Conservation (phyloP, 2,329 filamentous ascomycete genomes). For the Diaporthe vaccinii region DNA sequence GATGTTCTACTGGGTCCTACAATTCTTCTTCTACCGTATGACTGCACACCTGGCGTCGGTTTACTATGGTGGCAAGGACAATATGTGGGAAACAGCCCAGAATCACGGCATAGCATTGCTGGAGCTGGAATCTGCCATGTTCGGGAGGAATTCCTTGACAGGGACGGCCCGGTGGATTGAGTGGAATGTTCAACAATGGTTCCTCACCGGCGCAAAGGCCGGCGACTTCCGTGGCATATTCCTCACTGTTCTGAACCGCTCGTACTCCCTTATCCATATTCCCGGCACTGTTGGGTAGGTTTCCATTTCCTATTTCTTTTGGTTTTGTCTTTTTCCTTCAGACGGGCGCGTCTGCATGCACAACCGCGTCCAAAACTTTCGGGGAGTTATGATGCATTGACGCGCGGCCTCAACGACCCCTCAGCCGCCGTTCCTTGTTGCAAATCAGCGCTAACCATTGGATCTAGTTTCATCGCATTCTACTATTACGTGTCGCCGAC, state of each 20-base stretch:
- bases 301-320: not conserved
- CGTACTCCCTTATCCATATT: conserved; percentile 64
- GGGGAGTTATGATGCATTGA: not conserved
- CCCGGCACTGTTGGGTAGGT: conserved; percentile 62
- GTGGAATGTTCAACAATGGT: conserved; percentile 59
- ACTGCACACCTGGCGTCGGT: conserved; percentile 65
- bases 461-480: conserved; percentile 70
- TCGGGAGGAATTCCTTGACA: conserved; percentile 44
- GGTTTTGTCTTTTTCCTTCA: no score
- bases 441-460: conserved; percentile 12
- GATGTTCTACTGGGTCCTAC: conserved; percentile 81
- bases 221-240: conserved; percentile 50
- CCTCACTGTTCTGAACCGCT: conserved; percentile 62
- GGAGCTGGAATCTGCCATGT: conserved; percentile 53
- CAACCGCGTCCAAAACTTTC: not conserved
- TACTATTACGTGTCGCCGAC: conserved; percentile 70
- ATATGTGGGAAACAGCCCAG: conserved; percentile 60
- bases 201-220: conserved; percentile 55
- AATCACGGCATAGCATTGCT: conserved; percentile 58
- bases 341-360: not conserved
- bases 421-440: not conserved
- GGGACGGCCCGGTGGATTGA: conserved; percentile 56
- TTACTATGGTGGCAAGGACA: conserved; percentile 63
- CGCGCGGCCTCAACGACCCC: not conserved
- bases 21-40: conserved; percentile 73